These are phyloP conservation scores for Hagleromyces aurorensis DNA, from an alignment of 805 yeast genomes.

Conservation along the genomic window DNA sequence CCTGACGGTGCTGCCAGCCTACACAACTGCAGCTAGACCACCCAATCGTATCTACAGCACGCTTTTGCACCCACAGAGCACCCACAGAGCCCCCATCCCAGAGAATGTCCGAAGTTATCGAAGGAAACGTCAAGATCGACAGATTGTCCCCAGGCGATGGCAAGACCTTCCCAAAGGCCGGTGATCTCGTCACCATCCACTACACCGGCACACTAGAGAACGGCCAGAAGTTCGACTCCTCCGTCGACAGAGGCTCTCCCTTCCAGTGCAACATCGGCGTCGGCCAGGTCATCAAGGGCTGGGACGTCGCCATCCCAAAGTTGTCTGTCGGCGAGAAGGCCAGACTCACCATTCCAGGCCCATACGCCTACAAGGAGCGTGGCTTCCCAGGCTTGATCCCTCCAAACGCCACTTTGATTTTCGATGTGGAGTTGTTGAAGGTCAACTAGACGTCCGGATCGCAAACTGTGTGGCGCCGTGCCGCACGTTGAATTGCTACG, in stretches of 20 bases:
- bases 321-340: constrained; percentile 92
- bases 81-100: too few species aligned
- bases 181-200: constrained; percentile 89
- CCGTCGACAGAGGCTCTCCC: constrained; percentile 91
- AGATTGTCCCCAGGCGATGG: constrained; percentile 62
- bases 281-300: constrained; percentile 93
- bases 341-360: constrained; percentile 83
- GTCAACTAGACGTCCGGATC: constrained; percentile 28
- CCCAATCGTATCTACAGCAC: too few species aligned
- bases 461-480: too few species aligned
- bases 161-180: constrained; percentile 72
- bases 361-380: constrained; percentile 86
- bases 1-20: too few species aligned
- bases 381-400: constrained; percentile 97
- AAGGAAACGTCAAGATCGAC: constrained; percentile 34
- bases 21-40: too few species aligned
- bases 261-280: constrained; percentile 92
- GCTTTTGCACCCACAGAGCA: too few species aligned
- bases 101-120: constrained; percentile 32
- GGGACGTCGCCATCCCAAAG: constrained; percentile 94
- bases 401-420: constrained; percentile 87
- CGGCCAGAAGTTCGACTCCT: constrained; percentile 94
- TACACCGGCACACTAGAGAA: constrained; percentile 92
- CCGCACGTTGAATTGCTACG: too few species aligned
- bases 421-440: constrained; percentile 66